Conservation (phyloP, 257 asterid genomes). For the Anisodus tanguticus region DNA sequence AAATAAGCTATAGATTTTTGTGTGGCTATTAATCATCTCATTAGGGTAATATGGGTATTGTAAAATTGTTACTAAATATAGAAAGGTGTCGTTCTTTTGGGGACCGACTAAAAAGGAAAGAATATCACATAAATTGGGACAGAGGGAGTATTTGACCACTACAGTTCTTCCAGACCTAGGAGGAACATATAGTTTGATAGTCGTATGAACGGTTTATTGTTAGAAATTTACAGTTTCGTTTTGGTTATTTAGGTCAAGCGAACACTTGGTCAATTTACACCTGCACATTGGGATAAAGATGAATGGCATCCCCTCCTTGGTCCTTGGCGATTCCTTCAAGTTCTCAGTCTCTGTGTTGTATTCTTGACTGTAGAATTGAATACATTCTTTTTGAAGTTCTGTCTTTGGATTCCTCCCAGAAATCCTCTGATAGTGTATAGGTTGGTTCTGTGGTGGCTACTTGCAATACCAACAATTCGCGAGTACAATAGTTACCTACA, state of each 20-base stretch:
- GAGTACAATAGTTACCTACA: constrained; percentile 92
- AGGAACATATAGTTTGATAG: not conserved
- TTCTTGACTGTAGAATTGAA: constrained; percentile 94
- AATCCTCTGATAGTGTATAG: constrained; percentile 83
- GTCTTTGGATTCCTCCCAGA: constrained; percentile 97
- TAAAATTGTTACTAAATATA: too few relatives aligned
- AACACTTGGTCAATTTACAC: constrained; percentile 92
- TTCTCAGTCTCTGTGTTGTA: constrained; percentile 74
- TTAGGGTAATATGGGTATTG: too few relatives aligned
- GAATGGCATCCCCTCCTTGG: constrained; percentile 99
- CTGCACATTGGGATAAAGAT: constrained; percentile 96
- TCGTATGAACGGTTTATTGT: not conserved
- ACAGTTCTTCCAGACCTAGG: not conserved
- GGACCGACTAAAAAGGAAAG: too few relatives aligned
- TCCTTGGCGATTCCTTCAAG: constrained; percentile 90
- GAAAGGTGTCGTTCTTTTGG: too few relatives aligned
- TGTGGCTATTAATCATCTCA: too few relatives aligned
- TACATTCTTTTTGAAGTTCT: constrained; percentile 89
- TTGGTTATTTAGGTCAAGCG: constrained; percentile 70
- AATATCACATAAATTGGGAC: too few relatives aligned
- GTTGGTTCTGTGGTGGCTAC: constrained; percentile 93
- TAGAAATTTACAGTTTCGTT: not conserved
- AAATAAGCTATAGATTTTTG: too few relatives aligned
- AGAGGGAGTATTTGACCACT: not conserved
- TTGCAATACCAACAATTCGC: constrained; percentile 92